These are phyloP conservation scores for Acanthamoeba sp. DNA, from an alignment of 208 protist genomes.

Conservation along the genomic window DNA sequence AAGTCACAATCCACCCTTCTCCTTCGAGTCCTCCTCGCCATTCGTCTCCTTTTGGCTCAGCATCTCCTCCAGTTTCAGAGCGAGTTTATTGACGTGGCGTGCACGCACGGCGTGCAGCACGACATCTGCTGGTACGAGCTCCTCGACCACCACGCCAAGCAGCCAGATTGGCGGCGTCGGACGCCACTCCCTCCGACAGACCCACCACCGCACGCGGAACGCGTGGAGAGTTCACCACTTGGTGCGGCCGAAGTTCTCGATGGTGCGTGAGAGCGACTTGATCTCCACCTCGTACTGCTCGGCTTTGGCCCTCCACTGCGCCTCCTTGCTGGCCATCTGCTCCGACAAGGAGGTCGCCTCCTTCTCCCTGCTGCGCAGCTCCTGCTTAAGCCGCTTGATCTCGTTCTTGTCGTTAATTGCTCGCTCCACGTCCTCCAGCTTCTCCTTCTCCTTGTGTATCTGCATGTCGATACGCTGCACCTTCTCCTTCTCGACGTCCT, in stretches of 20 bases:
- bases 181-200: no score
- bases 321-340: background rate
- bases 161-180: no score
- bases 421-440: constrained; percentile 27
- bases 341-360: background rate
- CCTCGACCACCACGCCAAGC: no score
- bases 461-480: constrained; percentile 49
- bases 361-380: constrained; percentile 35
- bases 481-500: constrained; percentile 29
- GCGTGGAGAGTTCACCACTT: constrained; percentile 28
- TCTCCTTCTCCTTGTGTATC: constrained; percentile 51
- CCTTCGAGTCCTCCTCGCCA: no score
- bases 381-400: constrained; percentile 22
- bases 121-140: no score
- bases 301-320: background rate
- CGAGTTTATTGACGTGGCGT: no score
- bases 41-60: no score
- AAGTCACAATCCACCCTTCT: no score
- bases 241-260: constrained; percentile 47
- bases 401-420: constrained; percentile 54
- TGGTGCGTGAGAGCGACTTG: constrained; percentile 16
- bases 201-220: no score
- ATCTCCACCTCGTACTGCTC: constrained; percentile 41
- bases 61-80: no score
- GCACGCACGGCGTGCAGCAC: no score